Conservation (phyloP, 345 rosid genomes). For the Syzygium aqueum region DNA sequence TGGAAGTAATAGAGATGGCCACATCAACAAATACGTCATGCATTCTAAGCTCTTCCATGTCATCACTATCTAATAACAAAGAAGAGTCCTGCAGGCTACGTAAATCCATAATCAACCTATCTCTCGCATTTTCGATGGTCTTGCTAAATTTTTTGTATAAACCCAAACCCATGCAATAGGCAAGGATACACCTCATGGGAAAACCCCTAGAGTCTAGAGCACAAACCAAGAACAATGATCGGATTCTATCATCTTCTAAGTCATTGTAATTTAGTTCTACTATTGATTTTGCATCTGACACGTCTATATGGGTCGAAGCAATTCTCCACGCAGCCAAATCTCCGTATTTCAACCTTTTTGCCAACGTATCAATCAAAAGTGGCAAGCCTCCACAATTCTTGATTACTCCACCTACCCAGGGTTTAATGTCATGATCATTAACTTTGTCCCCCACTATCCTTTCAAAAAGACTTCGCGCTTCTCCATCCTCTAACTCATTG, state of each 20-base stretch:
- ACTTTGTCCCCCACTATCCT: accelerated
- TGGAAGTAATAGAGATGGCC: neutral
- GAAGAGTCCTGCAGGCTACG: neutral
- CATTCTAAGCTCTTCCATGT: accelerated
- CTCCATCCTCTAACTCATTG: neutral
- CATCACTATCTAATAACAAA: neutral
- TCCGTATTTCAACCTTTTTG: accelerated
- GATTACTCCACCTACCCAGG: accelerated
- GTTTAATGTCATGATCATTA: accelerated
- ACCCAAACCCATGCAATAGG: neutral
- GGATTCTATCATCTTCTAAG: neutral
- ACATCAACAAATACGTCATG: neutral
- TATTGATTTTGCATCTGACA: accelerated
- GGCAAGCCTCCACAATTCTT: neutral
- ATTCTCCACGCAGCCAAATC: neutral
- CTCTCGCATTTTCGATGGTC: accelerated
- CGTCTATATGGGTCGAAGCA: accelerated
- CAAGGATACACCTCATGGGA: accelerated
- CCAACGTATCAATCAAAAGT: accelerated
- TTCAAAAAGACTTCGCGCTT: neutral
- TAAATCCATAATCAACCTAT: neutral
- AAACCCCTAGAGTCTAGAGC: accelerated
- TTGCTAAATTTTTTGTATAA: accelerated
- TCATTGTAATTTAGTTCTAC: neutral
- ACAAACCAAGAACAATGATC: neutral